Base-by-base conservation (phyloP, 306 rosid genomes). In the Prunus campanulata region DNA sequence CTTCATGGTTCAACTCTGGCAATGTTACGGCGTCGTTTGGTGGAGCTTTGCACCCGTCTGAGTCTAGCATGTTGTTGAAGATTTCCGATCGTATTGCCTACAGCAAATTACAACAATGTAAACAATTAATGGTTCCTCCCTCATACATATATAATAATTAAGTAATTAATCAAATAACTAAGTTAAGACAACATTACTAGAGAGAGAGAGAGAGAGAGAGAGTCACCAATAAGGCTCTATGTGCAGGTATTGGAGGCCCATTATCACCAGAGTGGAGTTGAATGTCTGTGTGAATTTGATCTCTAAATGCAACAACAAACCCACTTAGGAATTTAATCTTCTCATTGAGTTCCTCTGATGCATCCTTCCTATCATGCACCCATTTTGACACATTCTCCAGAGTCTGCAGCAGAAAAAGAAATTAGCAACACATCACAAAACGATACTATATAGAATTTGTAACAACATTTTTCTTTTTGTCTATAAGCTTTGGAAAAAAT, bases 51-150 rank as follows among this genome's bases (percentile, higher is more conserved):
- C 90, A 92, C 25, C 70, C 88, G 72, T 92, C 97, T 0, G 87
- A 83, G 18, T 90, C 97, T 3, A 95, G 77, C 81, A 92, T 81
- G 85, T 90, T 89, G 84, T 78, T 88, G 25, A 95, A 95, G 8
- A 95, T 82, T 63, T 90, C 93, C 74, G 96, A 95, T 81, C 97
- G 87, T 52, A 82, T 54, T 11, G 97, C 98, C 98, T 90, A 24
- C 2, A 50, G 44, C 22, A 12, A 50, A 35, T 25, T 52, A 30
- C 39, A 8, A 54, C 5, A 7, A 61, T 4, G 24, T 27, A 4
- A 49, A 8, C 9, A 9, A 46, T 42, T 10, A 56, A n/a, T 56
- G 32, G n/a, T 35, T 46, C 39, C 39, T 2, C 29, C 52, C 11
- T 22, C 8, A 13, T 12, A 14, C 15, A 47, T 3, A 20, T 70